phyloP scores from a whole-genome alignment of 257 asterid genomes.

The Lavandula angustifolia region DNA sequence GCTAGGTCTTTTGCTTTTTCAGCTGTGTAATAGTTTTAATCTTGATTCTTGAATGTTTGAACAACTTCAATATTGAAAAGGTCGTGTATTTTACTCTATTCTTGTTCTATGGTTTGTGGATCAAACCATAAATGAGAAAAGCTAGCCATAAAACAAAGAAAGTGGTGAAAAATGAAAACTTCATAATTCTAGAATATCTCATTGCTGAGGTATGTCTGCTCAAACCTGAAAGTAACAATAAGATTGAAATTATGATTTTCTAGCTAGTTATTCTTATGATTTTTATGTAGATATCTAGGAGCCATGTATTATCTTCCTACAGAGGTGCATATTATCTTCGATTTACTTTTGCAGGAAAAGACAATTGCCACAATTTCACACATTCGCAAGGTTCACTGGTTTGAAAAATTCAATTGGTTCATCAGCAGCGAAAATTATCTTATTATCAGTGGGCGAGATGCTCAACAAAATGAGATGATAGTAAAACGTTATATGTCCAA shows the following conservation, averaged over 20 bases:
- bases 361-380: constrained; percentile 90
- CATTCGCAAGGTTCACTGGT: constrained; percentile 99
- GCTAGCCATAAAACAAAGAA: neutral
- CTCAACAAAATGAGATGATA: constrained; percentile 98
- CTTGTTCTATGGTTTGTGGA: constrained; percentile 18
- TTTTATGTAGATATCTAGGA: constrained; percentile 1
- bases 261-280: constrained; percentile 21
- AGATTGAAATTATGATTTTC: neutral
- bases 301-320: constrained; percentile 22
- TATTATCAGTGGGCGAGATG: constrained; percentile 94
- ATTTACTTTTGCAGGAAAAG: constrained; percentile 69
- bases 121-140: constrained; percentile 18
- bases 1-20: constrained; percentile 8
- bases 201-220: constrained; percentile 17
- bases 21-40: constrained; percentile 17
- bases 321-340: constrained; percentile 23
- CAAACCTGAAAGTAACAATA: neutral
- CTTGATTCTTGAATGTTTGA: constrained; percentile 1
- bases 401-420: constrained; percentile 99
- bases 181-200: constrained; percentile 15
- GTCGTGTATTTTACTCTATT: constrained; percentile 1
- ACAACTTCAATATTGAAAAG: neutral
- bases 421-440: constrained; percentile 97
- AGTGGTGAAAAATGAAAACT: constrained; percentile 14
- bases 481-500: constrained; percentile 97